Conservation (phyloP, 2,329 filamentous ascomycete genomes). For the Diplodia sapinea region DNA sequence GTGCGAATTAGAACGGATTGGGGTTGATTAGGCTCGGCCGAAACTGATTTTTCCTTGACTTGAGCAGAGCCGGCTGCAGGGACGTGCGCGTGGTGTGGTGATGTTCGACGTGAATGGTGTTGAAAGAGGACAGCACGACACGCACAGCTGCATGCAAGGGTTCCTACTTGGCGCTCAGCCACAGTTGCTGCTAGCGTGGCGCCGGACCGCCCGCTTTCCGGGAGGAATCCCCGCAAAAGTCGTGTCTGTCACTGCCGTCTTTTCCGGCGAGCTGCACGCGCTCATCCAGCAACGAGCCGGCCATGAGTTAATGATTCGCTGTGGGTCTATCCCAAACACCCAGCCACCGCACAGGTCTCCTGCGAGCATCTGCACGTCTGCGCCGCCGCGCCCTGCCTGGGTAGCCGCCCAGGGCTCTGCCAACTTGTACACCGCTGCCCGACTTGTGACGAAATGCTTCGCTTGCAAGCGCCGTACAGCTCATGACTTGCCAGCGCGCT, state of each 20-base stretch:
- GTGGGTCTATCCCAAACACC: conserved; percentile 1
- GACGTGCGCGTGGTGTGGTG: conserved; percentile 24
- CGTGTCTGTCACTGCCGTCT: background rate
- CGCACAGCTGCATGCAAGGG: conserved; percentile 12
- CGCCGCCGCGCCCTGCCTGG: conserved; percentile 13
- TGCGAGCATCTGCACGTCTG: conserved; percentile 12
- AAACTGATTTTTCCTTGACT: background rate
- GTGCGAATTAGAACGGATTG: background rate
- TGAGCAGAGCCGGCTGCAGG: conserved; percentile 2
- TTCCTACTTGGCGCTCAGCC: conserved; percentile 15
- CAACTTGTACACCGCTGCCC: conserved; percentile 26
- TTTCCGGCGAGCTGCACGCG: too few species aligned
- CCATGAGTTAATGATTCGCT: conserved; percentile 17
- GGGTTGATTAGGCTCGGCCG: background rate
- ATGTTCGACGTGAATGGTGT: conserved; percentile 4
- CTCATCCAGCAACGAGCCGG: background rate
- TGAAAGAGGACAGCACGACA: conserved; percentile 30
- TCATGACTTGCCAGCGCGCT: conserved; percentile 7
- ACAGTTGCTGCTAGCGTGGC: conserved; percentile 5
- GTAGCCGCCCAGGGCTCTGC: conserved; percentile 17
- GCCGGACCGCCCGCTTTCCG: conserved; percentile 9
- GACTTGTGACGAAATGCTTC: conserved; percentile 24
- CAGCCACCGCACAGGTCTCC: conserved; percentile 27
- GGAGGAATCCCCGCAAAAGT: background rate
- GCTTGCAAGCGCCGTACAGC: conserved; percentile 1